Conservation (phyloP, 2,329 filamentous ascomycete species). For the Pestalotiopsis sp. region DNA sequence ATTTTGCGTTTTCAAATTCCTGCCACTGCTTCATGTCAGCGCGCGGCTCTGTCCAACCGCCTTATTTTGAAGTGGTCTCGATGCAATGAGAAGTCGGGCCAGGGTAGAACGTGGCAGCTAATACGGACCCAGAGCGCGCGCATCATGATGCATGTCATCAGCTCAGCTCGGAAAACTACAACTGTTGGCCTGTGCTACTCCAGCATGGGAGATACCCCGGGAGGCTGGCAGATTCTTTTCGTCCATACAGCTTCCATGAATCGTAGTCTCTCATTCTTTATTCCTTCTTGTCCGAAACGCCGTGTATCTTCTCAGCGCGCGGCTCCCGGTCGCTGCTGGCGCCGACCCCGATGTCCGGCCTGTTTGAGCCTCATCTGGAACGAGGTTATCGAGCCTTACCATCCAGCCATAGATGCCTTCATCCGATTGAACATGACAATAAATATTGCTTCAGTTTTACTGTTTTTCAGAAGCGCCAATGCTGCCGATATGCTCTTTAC, state of each 20-base stretch:
- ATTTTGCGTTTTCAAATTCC: neutral
- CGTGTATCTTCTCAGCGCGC: conserved; percentile 20
- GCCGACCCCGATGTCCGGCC: conserved; percentile 17
- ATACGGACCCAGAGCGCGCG: conserved; percentile 18
- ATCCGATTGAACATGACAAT: neutral
- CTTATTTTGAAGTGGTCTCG: neutral
- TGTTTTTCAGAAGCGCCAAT: neutral
- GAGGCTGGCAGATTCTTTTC: conserved; percentile 17
- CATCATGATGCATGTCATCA: conserved; percentile 27
- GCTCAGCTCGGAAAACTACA: conserved; percentile 14
- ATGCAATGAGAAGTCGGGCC: conserved; percentile 18
- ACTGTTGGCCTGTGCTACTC: conserved; percentile 19
- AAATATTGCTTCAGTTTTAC: neutral
- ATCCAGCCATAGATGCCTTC: neutral
- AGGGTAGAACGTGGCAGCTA: neutral
- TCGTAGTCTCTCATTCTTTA: neutral
- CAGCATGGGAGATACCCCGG: conserved; percentile 13
- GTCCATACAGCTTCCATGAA: conserved; percentile 16
- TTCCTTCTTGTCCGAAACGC: conserved; percentile 16
- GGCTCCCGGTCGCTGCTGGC: conserved; percentile 17
- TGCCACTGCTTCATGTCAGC: neutral
- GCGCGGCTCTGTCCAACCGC: neutral
- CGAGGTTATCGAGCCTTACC: neutral
- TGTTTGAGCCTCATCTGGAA: neutral
- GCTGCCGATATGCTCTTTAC: neutral